Evolutionary conservation across 1,284 basidiomycete species (phyloP).

Genomic region (Tylopilus sp.): DNA sequence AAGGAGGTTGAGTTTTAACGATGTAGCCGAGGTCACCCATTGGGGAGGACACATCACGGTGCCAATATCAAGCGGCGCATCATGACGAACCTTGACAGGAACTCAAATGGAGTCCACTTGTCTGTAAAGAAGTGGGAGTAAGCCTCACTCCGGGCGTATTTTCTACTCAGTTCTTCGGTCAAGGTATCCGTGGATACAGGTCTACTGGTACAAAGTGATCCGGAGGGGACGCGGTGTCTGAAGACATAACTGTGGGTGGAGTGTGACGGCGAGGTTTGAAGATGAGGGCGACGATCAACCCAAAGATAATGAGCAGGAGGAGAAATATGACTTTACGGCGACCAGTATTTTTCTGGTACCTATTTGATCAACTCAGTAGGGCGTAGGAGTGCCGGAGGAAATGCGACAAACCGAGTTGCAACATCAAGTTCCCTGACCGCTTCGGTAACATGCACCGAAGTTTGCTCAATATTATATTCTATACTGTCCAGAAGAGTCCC

Average conservation of each 20-base stretch:
- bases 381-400: neutral
- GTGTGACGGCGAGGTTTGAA: slow-evolving; percentile 67
- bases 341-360: slow-evolving; percentile 92
- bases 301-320: slow-evolving; percentile 84
- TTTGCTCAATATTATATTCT: slow-evolving; percentile 97
- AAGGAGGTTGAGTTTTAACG: slow-evolving; percentile 3
- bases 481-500: slow-evolving; percentile 95
- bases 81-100: slow-evolving; percentile 22
- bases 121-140: slow-evolving; percentile 2
- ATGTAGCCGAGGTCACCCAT: slow-evolving; percentile 10
- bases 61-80: slow-evolving; percentile 2
- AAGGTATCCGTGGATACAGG: slow-evolving; percentile 35
- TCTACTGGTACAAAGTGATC: slow-evolving; percentile 32
- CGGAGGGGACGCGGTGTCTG: slow-evolving; percentile 16
- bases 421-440: slow-evolving; percentile 83
- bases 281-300: slow-evolving; percentile 75
- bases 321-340: slow-evolving; percentile 92
- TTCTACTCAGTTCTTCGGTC: slow-evolving; percentile 23
- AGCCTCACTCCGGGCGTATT: slow-evolving; percentile 9
- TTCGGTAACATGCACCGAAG: slow-evolving; percentile 75
- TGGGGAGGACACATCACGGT: slow-evolving; percentile 11
- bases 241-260: slow-evolving; percentile 23
- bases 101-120: slow-evolving; percentile 2
- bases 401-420: slow-evolving; percentile 65
- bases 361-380: slow-evolving; percentile 32